Evolutionary conservation across 208 protist species (phyloP).

Genomic region (Tritrichomonas foetus): DNA sequence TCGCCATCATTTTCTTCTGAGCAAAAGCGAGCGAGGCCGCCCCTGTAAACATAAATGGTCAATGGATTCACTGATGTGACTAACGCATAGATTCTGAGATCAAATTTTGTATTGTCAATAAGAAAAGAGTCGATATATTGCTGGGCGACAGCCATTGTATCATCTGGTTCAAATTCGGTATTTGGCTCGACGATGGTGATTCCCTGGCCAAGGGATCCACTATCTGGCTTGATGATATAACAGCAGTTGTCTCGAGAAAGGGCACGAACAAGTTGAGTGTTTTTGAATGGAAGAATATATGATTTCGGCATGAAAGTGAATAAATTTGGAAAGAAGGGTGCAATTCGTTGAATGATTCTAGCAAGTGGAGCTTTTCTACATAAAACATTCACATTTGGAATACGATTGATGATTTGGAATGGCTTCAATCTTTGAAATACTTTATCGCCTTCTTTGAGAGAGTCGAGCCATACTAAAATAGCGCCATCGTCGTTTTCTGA

Average conservation of each 20-base stretch:
- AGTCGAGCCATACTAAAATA: slow-evolving; percentile 10
- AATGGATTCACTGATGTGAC: not conserved
- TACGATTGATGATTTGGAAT: not conserved
- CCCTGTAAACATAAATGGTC: not conserved
- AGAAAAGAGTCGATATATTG: slow-evolving; percentile 31
- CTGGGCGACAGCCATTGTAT: not conserved
- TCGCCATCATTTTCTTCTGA: not conserved
- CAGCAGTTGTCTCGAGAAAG: not conserved
- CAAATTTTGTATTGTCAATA: slow-evolving; percentile 29
- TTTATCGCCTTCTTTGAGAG: not conserved
- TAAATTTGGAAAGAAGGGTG: not conserved
- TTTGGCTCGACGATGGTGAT: not conserved
- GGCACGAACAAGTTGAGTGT: not conserved
- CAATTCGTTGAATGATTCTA: not conserved
- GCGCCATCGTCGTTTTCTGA: not conserved
- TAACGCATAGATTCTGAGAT: not conserved
- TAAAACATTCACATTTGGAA: not conserved
- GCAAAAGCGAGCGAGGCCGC: not conserved
- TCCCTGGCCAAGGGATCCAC: not conserved
- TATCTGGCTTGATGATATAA: not conserved
- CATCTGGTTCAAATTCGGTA: not conserved
- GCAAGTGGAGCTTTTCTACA: not conserved
- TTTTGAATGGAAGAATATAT: not conserved
- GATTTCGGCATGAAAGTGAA: slow-evolving; percentile 18
- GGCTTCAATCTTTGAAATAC: not conserved